Conservation (phyloP, 495 filamentous ascomycete species). For the Tirmania nivea region DNA sequence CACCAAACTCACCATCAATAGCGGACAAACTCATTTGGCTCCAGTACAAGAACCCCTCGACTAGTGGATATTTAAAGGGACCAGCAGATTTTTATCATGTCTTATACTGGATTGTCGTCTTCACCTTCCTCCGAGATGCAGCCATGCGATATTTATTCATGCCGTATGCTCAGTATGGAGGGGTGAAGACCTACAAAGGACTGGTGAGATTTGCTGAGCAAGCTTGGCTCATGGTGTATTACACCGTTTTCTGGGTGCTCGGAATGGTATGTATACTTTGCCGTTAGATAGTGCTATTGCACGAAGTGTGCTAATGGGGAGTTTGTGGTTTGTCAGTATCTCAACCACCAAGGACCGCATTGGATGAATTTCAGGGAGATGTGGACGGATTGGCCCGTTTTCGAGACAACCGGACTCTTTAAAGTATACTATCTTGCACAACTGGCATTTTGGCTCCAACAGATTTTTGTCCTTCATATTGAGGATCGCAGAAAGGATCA, state of each 20-base stretch:
- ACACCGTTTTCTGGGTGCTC: conserved; percentile 51
- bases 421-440: conserved; percentile 89
- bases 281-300: too few species aligned
- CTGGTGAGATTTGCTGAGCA: conserved; percentile 74
- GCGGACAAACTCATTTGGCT: conserved; percentile 38
- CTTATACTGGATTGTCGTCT: conserved; percentile 53
- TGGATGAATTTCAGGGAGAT: conserved; percentile 56
- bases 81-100: conserved; percentile 63
- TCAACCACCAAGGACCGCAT: conserved; percentile 55
- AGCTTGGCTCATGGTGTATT: conserved; percentile 72
- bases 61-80: conserved; percentile 49
- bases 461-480: conserved; percentile 82
- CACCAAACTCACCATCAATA: neutral
- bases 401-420: conserved; percentile 45
- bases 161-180: conserved; percentile 45
- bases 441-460: conserved; percentile 82
- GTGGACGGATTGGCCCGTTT: conserved; percentile 64
- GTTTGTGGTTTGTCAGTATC: conserved; percentile 42
- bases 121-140: conserved; percentile 68
- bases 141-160: conserved; percentile 68
- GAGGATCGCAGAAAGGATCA: conserved; percentile 88
- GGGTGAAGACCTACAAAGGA: conserved; percentile 50
- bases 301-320: conserved; percentile 11
- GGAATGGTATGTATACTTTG: conserved; percentile 47
- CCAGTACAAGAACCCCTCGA: conserved; percentile 50